Evolutionary conservation across 495 filamentous ascomycete species (phyloP).

Genomic region (Wilcoxina mikolae): DNA sequence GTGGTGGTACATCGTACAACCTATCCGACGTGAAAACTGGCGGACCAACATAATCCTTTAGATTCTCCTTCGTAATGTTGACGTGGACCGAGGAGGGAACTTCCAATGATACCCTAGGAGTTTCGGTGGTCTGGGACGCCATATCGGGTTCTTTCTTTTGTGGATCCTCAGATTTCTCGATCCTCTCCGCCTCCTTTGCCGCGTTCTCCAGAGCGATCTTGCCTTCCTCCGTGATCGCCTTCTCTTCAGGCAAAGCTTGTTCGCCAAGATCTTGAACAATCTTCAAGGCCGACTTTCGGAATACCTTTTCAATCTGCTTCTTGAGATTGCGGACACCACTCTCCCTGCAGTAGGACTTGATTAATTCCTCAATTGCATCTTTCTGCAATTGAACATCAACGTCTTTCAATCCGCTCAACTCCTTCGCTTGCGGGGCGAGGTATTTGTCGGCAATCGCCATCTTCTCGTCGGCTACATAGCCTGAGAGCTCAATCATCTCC

Average conservation of each 20-base stretch:
- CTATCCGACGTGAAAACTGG: constrained; percentile 91
- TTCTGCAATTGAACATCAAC: constrained; percentile 73
- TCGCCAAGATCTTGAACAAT: constrained; percentile 94
- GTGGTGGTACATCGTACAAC: constrained; percentile 82
- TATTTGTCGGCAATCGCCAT: constrained; percentile 95
- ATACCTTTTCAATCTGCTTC: constrained; percentile 99
- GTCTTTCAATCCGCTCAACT: constrained; percentile 76
- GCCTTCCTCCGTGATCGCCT: constrained; percentile 75
- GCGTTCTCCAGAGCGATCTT: constrained; percentile 65
- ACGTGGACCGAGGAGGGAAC: constrained; percentile 83
- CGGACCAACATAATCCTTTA: constrained; percentile 96
- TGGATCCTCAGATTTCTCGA: constrained; percentile 27
- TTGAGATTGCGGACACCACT: constrained; percentile 95
- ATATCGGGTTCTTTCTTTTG: constrained; percentile 37
- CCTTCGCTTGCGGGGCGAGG: constrained; percentile 78
- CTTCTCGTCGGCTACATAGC: constrained; percentile 97
- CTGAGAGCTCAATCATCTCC: constrained; percentile 94
- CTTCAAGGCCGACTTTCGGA: constrained; percentile 90
- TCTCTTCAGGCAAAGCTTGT: constrained; percentile 61
- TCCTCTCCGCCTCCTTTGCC: constrained; percentile 33
- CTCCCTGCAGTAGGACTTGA: constrained; percentile 96
- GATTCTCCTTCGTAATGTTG: constrained; percentile 69
- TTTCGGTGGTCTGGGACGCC: constrained; percentile 56
- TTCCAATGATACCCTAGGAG: constrained; percentile 61
- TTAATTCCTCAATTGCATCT: constrained; percentile 83